Conservation (phyloP, 164 flowering plant genomes). For the grape (Vitis vinifera) region ASM3070453v1 NC_081809.1:4496501-4497000, state of each 20-base stretch:
- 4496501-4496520: constrained; percentile 7
- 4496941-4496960: too few species aligned
- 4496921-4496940: too few species aligned
- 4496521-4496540: neutral
- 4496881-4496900: too few species aligned
- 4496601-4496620: constrained; percentile 68
- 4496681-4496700: constrained; percentile 64
- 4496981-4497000: too few species aligned
- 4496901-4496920: too few species aligned
- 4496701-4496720: constrained; percentile 55
- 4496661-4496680: constrained; percentile 66
- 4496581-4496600: constrained; percentile 56
- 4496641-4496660: constrained; percentile 64
- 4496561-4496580: constrained; percentile 58
- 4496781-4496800: too few species aligned
- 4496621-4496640: constrained; percentile 64
- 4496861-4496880: too few species aligned
- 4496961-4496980: too few species aligned
- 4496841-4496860: too few species aligned
- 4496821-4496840: too few species aligned
- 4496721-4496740: constrained; percentile 67
- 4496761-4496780: constrained; percentile 7
- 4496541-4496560: neutral
- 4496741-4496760: constrained; percentile 15
- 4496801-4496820: too few species aligned